These are phyloP conservation scores for Tripterygium wilfordii DNA, from an alignment of 177 flowering plant genomes.

Conservation along the genomic window DNA sequence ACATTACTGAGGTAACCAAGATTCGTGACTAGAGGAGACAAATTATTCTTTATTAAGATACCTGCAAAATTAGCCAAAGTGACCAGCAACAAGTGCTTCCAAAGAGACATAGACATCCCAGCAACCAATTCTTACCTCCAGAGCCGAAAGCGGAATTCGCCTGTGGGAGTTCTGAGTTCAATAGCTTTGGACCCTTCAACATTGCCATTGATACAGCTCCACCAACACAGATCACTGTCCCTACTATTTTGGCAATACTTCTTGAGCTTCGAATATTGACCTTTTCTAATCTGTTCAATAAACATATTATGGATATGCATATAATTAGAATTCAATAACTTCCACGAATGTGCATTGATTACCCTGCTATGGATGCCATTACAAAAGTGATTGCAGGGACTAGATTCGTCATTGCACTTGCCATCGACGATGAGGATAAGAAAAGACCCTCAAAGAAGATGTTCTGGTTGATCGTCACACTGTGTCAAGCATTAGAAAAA, in stretches of 20 bases:
- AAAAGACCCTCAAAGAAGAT: slow-evolving; percentile 21
- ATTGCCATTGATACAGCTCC: slow-evolving; percentile 62
- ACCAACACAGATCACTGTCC: slow-evolving; percentile 49
- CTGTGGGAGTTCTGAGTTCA: slow-evolving; percentile 28
- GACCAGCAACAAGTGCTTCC: slow-evolving; percentile 63
- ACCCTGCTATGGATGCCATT: slow-evolving; percentile 21
- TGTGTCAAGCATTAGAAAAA: background rate
- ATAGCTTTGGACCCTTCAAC: slow-evolving; percentile 59
- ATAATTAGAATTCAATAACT: no score
- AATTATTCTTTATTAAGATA: slow-evolving; percentile 8
- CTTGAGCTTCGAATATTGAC: slow-evolving; percentile 39
- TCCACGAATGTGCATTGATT: background rate
- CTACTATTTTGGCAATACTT: slow-evolving; percentile 53
- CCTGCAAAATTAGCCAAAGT: slow-evolving; percentile 72
- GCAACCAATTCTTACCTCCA: slow-evolving; percentile 38
- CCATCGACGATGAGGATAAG: slow-evolving; percentile 21
- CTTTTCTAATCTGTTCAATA: slow-evolving; percentile 43
- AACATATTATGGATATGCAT: background rate
- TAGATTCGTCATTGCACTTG: slow-evolving; percentile 26
- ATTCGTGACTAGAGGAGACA: background rate
- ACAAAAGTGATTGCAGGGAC: slow-evolving; percentile 27
- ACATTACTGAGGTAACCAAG: background rate
- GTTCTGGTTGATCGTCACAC: slow-evolving; percentile 20
- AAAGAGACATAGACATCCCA: slow-evolving; percentile 57
- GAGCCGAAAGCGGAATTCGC: slow-evolving; percentile 1